phyloP scores from a whole-genome alignment of 331 rosid species.

The Rhamnella rubrinervis region DNA sequence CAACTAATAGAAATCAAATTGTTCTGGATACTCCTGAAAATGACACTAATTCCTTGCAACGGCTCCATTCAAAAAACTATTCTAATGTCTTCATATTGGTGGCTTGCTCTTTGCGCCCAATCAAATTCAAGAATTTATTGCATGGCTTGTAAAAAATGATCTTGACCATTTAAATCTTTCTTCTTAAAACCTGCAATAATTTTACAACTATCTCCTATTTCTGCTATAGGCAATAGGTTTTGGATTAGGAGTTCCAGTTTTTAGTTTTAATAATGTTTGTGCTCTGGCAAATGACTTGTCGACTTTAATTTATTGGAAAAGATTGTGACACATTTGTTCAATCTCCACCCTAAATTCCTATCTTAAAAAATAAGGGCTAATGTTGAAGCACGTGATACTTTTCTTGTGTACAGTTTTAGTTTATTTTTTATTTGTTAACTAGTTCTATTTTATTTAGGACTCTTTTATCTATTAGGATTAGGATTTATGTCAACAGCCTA shows the following conservation, averaged over 20 bases:
- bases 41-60: neutral
- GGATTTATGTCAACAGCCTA: too few relatives aligned
- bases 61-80: neutral
- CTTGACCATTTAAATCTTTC: neutral
- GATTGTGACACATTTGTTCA: too few relatives aligned
- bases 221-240: conserved; percentile 32
- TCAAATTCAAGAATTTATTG: too few relatives aligned
- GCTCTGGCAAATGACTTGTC: neutral
- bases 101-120: too few relatives aligned
- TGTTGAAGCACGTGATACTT: too few relatives aligned
- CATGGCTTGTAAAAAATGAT: neutral
- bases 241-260: conserved; percentile 28
- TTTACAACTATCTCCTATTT: conserved; percentile 2
- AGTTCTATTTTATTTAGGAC: too few relatives aligned
- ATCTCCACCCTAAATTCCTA: too few relatives aligned
- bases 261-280: conserved; percentile 10
- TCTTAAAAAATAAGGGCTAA: too few relatives aligned
- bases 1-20: neutral
- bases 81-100: neutral
- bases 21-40: neutral
- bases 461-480: too few relatives aligned
- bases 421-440: too few relatives aligned
- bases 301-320: too few relatives aligned
- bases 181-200: neutral
- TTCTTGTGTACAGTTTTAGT: too few relatives aligned